A percentile compares a stretch with the other conserved stretches of the same genome.
phyloP scores from a whole-genome alignment of 1,139 yeast genomes.

The Scheffersomyces titani region DNA sequence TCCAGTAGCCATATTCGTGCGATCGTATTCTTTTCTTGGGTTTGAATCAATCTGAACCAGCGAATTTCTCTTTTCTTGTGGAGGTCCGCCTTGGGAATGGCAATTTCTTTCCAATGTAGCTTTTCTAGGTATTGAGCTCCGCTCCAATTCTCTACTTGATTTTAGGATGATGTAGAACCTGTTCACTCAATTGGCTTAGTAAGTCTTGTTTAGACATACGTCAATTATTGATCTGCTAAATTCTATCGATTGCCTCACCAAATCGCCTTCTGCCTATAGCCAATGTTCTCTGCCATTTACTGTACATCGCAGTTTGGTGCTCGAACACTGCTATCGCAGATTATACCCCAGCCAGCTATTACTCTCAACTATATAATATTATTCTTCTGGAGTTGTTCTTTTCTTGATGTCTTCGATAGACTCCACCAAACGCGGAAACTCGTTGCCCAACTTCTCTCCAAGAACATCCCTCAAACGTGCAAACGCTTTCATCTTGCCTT shows the following conservation, averaged over 20 bases:
- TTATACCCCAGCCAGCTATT: too few relatives aligned
- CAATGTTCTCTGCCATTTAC: not conserved
- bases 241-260: not conserved
- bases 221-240: not conserved
- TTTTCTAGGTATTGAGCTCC: not conserved
- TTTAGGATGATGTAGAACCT: too few relatives aligned
- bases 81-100: not conserved
- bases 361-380: not conserved
- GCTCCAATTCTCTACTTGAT: too few relatives aligned
- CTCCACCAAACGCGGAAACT: slow-evolving; percentile 70
- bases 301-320: too few relatives aligned
- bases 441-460: slow-evolving; percentile 67
- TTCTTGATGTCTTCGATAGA: slow-evolving; percentile 53
- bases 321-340: too few relatives aligned
- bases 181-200: too few relatives aligned
- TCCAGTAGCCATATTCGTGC: not conserved
- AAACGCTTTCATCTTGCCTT: slow-evolving; percentile 77
- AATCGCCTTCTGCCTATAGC: not conserved
- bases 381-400: slow-evolving; percentile 28
- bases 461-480: slow-evolving; percentile 59
- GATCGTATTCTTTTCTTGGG: not conserved
- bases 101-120: not conserved
- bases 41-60: not conserved
- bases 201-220: not conserved
- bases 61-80: not conserved